These are phyloP conservation scores for Cystobasidium sp. DNA, from an alignment of 1,284 basidiomycete genomes.

Conservation along the genomic window DNA sequence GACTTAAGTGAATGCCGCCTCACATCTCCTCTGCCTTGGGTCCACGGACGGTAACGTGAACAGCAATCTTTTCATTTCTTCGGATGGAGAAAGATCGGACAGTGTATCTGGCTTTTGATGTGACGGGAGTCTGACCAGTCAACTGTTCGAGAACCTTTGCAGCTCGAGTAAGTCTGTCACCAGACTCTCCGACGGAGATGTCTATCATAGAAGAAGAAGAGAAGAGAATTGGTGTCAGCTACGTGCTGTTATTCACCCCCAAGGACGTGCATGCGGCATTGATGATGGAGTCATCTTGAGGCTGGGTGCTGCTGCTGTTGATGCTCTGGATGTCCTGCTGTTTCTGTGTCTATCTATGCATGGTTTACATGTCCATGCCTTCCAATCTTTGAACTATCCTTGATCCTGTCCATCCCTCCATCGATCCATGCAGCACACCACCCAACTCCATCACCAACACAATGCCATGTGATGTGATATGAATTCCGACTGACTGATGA, in stretches of 20 bases:
- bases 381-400: no score
- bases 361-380: no score
- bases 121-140: conserved; percentile 98
- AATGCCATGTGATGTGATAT: no score
- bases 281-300: no score
- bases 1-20: not conserved
- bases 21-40: conserved; percentile 98
- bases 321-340: not conserved
- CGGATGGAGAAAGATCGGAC: conserved; percentile 99
- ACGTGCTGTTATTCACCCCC: not conserved
- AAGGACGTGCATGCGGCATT: no score
- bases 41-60: conserved; percentile 98
- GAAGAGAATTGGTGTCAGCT: not conserved
- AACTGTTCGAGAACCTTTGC: conserved; percentile 99
- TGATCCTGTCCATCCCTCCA: not conserved
- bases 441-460: not conserved
- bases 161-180: conserved; percentile 97
- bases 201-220: conserved; percentile 63
- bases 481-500: conserved; percentile 80
- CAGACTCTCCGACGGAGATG: conserved; percentile 99
- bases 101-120: conserved; percentile 99
- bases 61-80: conserved; percentile 99
- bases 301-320: no score
- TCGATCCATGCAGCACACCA: not conserved
- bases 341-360: not conserved